These are phyloP conservation scores for Penicillium crustosum DNA, from an alignment of 2,329 filamentous ascomycete species.

Conservation along the genomic window DNA sequence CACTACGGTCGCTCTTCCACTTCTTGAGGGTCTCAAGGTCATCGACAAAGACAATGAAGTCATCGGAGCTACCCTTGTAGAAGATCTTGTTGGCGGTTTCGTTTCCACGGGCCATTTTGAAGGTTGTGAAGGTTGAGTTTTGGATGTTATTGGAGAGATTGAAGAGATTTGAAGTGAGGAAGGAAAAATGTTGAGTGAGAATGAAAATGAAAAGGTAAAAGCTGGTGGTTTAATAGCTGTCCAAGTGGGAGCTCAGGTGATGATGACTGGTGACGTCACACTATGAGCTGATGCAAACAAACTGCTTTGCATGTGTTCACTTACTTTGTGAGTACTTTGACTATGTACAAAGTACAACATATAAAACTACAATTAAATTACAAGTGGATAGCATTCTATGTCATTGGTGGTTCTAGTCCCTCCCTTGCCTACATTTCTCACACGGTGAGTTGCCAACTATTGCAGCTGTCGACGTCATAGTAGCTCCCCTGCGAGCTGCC, in stretches of 20 bases:
- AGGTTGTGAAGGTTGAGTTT: not conserved
- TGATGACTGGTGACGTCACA: slow-evolving; percentile 29
- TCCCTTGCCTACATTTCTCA: slow-evolving; percentile 11
- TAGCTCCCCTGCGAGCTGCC: slow-evolving; percentile 1
- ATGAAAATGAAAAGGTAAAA: not conserved
- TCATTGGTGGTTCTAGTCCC: slow-evolving; percentile 1
- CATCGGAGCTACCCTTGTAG: slow-evolving; percentile 73
- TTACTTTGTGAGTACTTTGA: no score
- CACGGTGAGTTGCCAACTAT: slow-evolving; percentile 10
- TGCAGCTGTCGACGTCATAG: slow-evolving; percentile 11
- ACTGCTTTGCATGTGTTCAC: not conserved
- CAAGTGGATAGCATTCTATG: slow-evolving; percentile 17
- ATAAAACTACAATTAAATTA: slow-evolving; percentile 12
- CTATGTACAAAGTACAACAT: no score
- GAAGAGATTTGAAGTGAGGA: slow-evolving; percentile 6
- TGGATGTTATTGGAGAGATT: not conserved
- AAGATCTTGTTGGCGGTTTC: slow-evolving; percentile 72
- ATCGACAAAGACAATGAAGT: slow-evolving; percentile 62
- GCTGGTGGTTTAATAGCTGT: slow-evolving; percentile 7
- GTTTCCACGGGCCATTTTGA: slow-evolving; percentile 69
- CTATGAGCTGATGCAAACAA: slow-evolving; percentile 5
- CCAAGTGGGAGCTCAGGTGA: slow-evolving; percentile 7
- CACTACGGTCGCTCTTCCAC: slow-evolving; percentile 76
- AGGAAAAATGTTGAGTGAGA: not conserved
- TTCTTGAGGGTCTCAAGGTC: slow-evolving; percentile 64